Percentiles rank a stretch among this genome's conserved stretches.
Conservation (phyloP, 805 yeast species). For the Candida nitratophila region DNA sequence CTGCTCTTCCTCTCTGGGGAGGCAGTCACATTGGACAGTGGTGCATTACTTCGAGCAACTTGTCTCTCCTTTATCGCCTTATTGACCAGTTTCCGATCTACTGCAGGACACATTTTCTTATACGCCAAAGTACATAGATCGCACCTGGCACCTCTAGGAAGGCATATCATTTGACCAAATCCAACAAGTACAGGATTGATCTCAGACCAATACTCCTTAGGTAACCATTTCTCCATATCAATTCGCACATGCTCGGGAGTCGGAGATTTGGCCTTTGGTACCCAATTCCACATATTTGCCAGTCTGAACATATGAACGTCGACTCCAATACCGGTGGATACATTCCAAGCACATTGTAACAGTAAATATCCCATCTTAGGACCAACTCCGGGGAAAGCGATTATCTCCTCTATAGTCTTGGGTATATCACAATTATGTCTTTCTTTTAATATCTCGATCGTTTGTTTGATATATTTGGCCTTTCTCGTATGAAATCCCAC, state of each 20-base stretch:
- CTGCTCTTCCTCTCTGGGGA: neutral
- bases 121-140: slow-evolving; percentile 56
- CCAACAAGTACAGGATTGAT: slow-evolving; percentile 86
- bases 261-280: slow-evolving; percentile 34
- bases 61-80: neutral
- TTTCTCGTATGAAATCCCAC: slow-evolving; percentile 88
- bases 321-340: slow-evolving; percentile 82
- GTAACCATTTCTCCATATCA: slow-evolving; percentile 68
- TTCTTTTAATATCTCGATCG: slow-evolving; percentile 46
- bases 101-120: slow-evolving; percentile 51
- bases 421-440: slow-evolving; percentile 68
- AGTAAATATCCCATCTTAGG: slow-evolving; percentile 90
- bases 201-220: slow-evolving; percentile 69
- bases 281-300: slow-evolving; percentile 80
- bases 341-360: slow-evolving; percentile 75
- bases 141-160: slow-evolving; percentile 63
- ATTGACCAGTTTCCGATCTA: slow-evolving; percentile 24
- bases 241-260: slow-evolving; percentile 74
- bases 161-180: slow-evolving; percentile 85
- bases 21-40: neutral
- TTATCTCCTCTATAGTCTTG: slow-evolving; percentile 53
- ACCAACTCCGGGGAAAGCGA: slow-evolving; percentile 83
- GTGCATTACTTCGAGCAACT: neutral
- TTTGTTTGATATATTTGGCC: slow-evolving; percentile 58
- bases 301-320: slow-evolving; percentile 86